These are phyloP conservation scores for Cucurbita ficifolia DNA, from an alignment of 306 rosid species.

Conservation along the genomic window DNA sequence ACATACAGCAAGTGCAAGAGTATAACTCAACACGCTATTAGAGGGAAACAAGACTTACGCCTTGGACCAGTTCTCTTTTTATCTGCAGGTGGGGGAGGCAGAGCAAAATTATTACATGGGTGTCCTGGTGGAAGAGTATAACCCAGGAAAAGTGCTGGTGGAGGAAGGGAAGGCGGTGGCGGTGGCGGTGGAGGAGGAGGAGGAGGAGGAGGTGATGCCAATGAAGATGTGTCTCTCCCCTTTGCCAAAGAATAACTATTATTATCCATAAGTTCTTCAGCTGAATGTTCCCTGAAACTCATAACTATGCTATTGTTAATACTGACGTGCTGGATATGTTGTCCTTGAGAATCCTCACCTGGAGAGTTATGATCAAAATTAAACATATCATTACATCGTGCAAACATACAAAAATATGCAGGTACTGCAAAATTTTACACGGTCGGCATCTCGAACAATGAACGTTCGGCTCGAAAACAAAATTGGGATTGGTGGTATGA, in stretches of 20 bases:
- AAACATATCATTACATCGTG: slow-evolving; percentile 6
- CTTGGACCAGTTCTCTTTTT: slow-evolving; percentile 79
- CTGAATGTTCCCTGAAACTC: slow-evolving; percentile 11
- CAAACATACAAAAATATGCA: neutral
- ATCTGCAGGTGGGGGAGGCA: slow-evolving; percentile 96
- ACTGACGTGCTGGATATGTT: slow-evolving; percentile 11
- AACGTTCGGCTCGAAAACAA: neutral
- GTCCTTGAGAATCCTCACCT: slow-evolving; percentile 46
- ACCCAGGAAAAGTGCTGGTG: slow-evolving; percentile 56
- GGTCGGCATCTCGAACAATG: neutral
- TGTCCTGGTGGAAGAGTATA: slow-evolving; percentile 75
- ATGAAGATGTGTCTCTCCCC: neutral
- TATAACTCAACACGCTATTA: neutral
- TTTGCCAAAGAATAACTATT: slow-evolving; percentile 11
- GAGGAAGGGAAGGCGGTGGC: slow-evolving; percentile 46
- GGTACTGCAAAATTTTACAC: neutral
- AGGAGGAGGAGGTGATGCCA: slow-evolving; percentile 40
- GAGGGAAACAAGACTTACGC: slow-evolving; percentile 38
- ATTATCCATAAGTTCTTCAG: slow-evolving; percentile 1
- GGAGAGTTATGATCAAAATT: slow-evolving; percentile 12
- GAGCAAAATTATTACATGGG: slow-evolving; percentile 63
- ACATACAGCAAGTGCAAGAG: neutral
- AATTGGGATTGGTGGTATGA: neutral
- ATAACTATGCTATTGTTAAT: slow-evolving; percentile 21
- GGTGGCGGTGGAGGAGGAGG: slow-evolving; percentile 64